phyloP scores from a whole-genome alignment of 495 filamentous ascomycete genomes.

The Neurospora sp. region DNA sequence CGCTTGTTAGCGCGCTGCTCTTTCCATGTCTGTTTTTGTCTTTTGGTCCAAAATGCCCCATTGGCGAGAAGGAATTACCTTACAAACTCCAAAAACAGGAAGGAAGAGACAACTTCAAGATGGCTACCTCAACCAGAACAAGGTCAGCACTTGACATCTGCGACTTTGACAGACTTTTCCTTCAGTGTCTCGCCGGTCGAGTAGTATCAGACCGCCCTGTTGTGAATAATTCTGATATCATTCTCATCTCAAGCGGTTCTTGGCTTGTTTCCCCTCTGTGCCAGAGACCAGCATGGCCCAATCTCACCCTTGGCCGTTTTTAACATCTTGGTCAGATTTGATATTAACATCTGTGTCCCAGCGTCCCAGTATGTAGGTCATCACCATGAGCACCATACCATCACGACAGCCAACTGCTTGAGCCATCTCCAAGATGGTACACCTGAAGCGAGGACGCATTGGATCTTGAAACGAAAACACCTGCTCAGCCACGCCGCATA shows the following conservation, averaged over 20 bases:
- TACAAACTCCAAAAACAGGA: neutral
- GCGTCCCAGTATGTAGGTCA: neutral
- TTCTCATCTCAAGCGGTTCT: neutral
- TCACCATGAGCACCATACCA: neutral
- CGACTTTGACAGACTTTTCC: neutral
- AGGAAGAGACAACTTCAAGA: neutral
- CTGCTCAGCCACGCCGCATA: constrained; percentile 10
- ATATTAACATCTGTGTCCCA: neutral
- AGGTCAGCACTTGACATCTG: neutral
- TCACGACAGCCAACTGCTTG: neutral
- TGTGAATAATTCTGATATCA: neutral
- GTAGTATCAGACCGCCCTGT: neutral
- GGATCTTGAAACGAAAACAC: constrained; percentile 7
- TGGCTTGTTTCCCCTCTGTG: neutral
- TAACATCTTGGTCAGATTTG: neutral
- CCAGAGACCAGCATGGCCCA: neutral
- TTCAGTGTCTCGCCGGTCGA: neutral
- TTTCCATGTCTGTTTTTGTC: neutral
- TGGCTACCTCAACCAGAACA: neutral
- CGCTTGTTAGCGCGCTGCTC: neutral
- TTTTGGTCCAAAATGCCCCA: neutral
- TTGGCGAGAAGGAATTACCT: neutral
- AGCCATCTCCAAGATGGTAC: neutral
- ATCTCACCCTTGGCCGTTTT: neutral
- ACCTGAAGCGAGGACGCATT: neutral